These are phyloP conservation scores for Sodiomyces alkalinus DNA, from an alignment of 2,329 filamentous ascomycete species.

Conservation along the genomic window DNA sequence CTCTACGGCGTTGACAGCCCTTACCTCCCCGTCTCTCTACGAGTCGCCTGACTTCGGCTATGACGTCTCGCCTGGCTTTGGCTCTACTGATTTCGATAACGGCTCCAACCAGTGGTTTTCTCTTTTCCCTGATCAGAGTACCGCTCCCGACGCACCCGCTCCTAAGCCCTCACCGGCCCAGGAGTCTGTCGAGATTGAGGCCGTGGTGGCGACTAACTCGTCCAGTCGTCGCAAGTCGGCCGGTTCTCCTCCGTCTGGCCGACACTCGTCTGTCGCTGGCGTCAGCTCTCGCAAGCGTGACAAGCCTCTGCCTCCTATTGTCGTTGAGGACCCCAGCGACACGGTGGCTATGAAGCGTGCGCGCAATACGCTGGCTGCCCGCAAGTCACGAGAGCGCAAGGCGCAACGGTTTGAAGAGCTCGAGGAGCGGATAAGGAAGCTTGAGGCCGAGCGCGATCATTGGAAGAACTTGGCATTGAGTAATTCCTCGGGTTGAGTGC, in stretches of 20 bases:
- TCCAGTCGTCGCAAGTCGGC: slow-evolving; percentile 31
- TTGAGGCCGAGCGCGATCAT: slow-evolving; percentile 50
- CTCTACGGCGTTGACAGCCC: slow-evolving; percentile 64
- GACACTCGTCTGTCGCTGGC: slow-evolving; percentile 55
- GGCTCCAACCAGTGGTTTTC: slow-evolving; percentile 50
- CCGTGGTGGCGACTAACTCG: slow-evolving; percentile 21
- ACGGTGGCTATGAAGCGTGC: slow-evolving; percentile 80
- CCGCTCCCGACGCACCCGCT: slow-evolving; percentile 11
- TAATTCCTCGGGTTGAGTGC: slow-evolving; percentile 2
- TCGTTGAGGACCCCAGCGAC: slow-evolving; percentile 59
- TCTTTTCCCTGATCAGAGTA: slow-evolving; percentile 46
- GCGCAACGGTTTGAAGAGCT: slow-evolving; percentile 60
- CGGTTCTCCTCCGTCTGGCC: slow-evolving; percentile 28
- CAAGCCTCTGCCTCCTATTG: slow-evolving; percentile 67
- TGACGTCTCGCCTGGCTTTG: slow-evolving; percentile 67
- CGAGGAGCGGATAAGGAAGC: slow-evolving; percentile 55
- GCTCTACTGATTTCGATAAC: slow-evolving; percentile 38
- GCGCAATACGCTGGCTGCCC: slow-evolving; percentile 82
- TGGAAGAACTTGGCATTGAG: slow-evolving; percentile 43
- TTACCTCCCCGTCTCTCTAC: slow-evolving; percentile 72
- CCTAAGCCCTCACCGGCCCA: slow-evolving; percentile 26
- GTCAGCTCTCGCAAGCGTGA: slow-evolving; percentile 61
- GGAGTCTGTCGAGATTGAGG: slow-evolving; percentile 33
- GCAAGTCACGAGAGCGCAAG: slow-evolving; percentile 84
- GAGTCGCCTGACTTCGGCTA: slow-evolving; percentile 64